Base-by-base conservation (phyloP, 1,139 yeast genomes). In the Hyphopichia pseudoburtonii region DNA sequence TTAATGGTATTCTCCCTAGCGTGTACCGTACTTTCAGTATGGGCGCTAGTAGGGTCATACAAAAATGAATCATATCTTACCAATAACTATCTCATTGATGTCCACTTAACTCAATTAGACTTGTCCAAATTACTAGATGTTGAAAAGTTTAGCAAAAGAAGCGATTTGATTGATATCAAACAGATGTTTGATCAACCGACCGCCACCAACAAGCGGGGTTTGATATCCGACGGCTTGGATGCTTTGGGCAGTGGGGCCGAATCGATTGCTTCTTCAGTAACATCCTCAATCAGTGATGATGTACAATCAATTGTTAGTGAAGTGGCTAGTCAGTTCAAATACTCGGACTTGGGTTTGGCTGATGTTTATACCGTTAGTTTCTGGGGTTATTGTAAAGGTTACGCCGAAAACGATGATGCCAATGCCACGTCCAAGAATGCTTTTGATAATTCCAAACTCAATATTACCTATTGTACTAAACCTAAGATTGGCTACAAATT, bases 341-440 rank as follows among this genome's bases (percentile, higher is more conserved):
- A 60, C 32, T 33, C 44, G 14, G 57, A 56, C 28, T 52, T 78
- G 32, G 86, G 87, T 1, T 60, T 84, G 23, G 65, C 85, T 5
- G 79, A 78, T 34, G 76, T 79, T 19, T 84, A 83, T 54, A 70
- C 81, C 12, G 64, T 83, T 29, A 80, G 88, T 33, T 70, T 74
- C 54, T 84, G 89, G 80, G 90, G 89, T 23, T 85, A 82, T 62
- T 86, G 95, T 59, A 66, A 73, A 48, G 92, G 90, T 17, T 40
- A 44, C 3, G 47, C 51, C 21, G 44, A 50, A 16, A 46, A 46
- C n/a, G 41, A 45, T 24, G 25, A 30, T 5, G 41, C 43, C 14
- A 33, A 47, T 17, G 49, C 45, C n/a, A 35, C 39, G 18, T 39
- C 43, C 17, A 40, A 51, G 35, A 43, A 56, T 30, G 55, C 57